A percentile compares a stretch with the other conserved stretches of the same genome.
Evolutionary conservation across 176 grass and related monocot genomes (phyloP).

Genomic region (Zea mays): DNA sequence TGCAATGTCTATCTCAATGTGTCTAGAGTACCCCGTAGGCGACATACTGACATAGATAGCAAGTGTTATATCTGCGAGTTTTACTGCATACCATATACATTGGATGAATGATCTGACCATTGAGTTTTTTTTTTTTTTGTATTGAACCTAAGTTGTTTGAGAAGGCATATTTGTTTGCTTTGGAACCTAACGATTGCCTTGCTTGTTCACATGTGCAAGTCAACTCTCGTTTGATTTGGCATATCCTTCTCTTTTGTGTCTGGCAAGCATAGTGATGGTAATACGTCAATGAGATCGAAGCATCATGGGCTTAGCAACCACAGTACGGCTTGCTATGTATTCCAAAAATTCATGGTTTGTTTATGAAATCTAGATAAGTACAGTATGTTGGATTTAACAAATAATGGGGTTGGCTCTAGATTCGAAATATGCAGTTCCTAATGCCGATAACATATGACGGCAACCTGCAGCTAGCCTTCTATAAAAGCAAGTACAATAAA

Average conservation of each 20-base stretch:
- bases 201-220: constrained; percentile 5
- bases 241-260: neutral
- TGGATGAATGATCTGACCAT: neutral
- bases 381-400: constrained; percentile 42
- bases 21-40: neutral
- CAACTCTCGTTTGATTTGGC: constrained; percentile 12
- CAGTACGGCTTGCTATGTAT: constrained; percentile 25
- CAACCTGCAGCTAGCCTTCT: neutral
- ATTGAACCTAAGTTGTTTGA: neutral
- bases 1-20: constrained; percentile 26
- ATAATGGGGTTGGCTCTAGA: constrained; percentile 1
- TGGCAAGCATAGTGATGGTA: constrained; percentile 1
- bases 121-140: neutral
- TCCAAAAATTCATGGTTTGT: constrained; percentile 35
- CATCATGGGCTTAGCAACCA: constrained; percentile 3
- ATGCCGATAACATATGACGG: constrained; percentile 41
- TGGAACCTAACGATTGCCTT: neutral
- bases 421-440: constrained; percentile 48
- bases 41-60: neutral
- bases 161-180: neutral
- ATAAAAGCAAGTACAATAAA: neutral
- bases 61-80: neutral
- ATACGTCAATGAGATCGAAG: neutral
- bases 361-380: constrained; percentile 39
- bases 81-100: constrained; percentile 22